These are phyloP conservation scores for Colletotrichum filicis DNA, from an alignment of 2,329 filamentous ascomycete species.

Conservation along the genomic window DNA sequence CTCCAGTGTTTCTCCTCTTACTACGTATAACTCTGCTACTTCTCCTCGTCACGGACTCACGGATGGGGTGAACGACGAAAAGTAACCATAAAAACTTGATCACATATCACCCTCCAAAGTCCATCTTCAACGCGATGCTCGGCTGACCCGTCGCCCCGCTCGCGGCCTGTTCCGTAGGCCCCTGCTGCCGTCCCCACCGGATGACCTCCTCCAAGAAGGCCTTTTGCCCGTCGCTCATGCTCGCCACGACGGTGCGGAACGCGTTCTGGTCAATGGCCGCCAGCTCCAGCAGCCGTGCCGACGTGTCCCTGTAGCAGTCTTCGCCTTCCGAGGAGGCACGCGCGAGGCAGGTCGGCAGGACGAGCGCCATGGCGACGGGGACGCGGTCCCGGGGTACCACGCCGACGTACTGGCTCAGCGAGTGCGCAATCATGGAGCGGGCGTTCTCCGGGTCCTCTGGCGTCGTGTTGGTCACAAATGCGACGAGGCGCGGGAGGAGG, in stretches of 20 bases:
- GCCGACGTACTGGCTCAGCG: constrained; percentile 78
- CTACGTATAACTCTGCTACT: background rate
- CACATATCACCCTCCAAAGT: constrained; percentile 71
- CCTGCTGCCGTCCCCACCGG: constrained; percentile 66
- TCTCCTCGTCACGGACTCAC: background rate
- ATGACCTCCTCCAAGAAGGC: constrained; percentile 85
- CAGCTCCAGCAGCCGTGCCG: constrained; percentile 80
- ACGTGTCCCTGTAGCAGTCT: constrained; percentile 76
- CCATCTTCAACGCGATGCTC: constrained; percentile 93
- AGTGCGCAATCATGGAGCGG: constrained; percentile 76
- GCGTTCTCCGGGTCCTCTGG: constrained; percentile 84
- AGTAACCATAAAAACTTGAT: background rate
- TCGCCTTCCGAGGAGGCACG: constrained; percentile 74
- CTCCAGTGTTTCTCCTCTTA: background rate
- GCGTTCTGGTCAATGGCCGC: constrained; percentile 77
- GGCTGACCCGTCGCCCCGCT: constrained; percentile 69
- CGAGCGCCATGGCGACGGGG: constrained; percentile 75
- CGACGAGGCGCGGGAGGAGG: constrained; percentile 78
- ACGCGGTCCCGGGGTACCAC: constrained; percentile 57
- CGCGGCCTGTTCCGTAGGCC: constrained; percentile 50
- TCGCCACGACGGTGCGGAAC: constrained; percentile 80
- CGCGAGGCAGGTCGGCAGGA: constrained; percentile 81
- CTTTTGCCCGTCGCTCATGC: constrained; percentile 77
- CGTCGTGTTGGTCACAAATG: constrained; percentile 77
- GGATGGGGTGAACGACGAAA: background rate